These are phyloP conservation scores for Hypoxylon lenormandii DNA, from an alignment of 495 filamentous ascomycete species.

Conservation along the genomic window DNA sequence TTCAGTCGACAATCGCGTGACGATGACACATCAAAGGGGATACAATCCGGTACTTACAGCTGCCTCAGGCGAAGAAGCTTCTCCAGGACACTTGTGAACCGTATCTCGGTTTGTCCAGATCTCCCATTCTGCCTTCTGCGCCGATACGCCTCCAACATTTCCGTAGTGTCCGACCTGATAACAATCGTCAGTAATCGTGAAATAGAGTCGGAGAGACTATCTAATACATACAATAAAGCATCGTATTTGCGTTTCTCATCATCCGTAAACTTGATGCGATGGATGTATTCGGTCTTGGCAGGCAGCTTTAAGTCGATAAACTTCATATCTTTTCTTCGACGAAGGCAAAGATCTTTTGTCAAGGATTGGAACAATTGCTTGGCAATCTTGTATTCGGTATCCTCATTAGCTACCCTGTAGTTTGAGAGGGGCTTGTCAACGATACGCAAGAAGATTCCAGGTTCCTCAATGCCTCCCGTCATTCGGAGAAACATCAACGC, in stretches of 20 bases:
- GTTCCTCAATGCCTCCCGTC: slow-evolving; percentile 79
- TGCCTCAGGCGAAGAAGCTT: slow-evolving; percentile 86
- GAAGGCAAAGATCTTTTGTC: slow-evolving; percentile 84
- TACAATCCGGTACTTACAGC: slow-evolving; percentile 53
- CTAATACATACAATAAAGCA: slow-evolving; percentile 69
- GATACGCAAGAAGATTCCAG: slow-evolving; percentile 78
- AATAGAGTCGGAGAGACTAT: not conserved
- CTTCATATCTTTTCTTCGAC: slow-evolving; percentile 88
- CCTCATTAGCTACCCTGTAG: slow-evolving; percentile 63
- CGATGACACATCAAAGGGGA: not conserved
- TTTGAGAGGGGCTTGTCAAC: slow-evolving; percentile 76
- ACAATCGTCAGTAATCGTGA: slow-evolving; percentile 41
- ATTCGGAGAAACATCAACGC: slow-evolving; percentile 82
- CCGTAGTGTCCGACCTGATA: slow-evolving; percentile 75
- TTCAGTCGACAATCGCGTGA: not conserved
- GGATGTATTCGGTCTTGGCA: slow-evolving; percentile 80
- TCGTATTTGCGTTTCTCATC: slow-evolving; percentile 86
- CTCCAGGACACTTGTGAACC: slow-evolving; percentile 75
- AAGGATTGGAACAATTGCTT: slow-evolving; percentile 77
- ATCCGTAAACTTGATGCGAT: slow-evolving; percentile 77
- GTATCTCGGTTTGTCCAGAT: slow-evolving; percentile 55
- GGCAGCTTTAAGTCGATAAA: slow-evolving; percentile 88
- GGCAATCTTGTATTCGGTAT: slow-evolving; percentile 45
- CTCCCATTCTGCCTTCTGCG: slow-evolving; percentile 51
- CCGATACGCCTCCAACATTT: slow-evolving; percentile 72